Conservation (phyloP, 1,139 yeast species). For the Scheffersomyces quercinus region DNA sequence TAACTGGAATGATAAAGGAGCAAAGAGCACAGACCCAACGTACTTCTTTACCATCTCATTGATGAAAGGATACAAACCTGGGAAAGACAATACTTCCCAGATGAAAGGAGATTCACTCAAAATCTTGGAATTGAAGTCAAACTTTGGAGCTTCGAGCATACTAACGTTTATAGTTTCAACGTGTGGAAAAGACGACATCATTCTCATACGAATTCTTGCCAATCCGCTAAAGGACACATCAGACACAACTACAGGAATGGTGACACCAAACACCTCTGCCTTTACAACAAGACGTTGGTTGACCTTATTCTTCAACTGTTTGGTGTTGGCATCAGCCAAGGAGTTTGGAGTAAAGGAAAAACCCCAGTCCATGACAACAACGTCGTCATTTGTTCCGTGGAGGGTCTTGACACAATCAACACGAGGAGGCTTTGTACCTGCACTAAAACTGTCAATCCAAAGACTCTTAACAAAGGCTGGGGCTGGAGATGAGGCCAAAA, state of each 20-base stretch:
- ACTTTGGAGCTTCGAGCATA: slow-evolving; percentile 78
- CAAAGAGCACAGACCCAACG: slow-evolving; percentile 81
- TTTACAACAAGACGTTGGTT: slow-evolving; percentile 78
- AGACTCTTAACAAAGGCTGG: slow-evolving; percentile 82
- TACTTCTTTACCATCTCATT: slow-evolving; percentile 83
- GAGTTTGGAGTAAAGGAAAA: slow-evolving; percentile 90
- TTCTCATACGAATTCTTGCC: slow-evolving; percentile 78
- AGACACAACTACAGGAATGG: slow-evolving; percentile 62
- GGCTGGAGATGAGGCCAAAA: slow-evolving; percentile 70
- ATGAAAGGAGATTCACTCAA: slow-evolving; percentile 80
- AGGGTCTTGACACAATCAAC: slow-evolving; percentile 86
- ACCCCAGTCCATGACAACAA: slow-evolving; percentile 96
- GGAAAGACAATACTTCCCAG: slow-evolving; percentile 82
- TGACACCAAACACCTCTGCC: slow-evolving; percentile 64
- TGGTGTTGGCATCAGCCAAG: slow-evolving; percentile 73
- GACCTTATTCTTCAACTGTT: slow-evolving; percentile 79
- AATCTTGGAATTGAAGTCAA: slow-evolving; percentile 76
- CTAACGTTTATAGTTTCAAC: slow-evolving; percentile 86
- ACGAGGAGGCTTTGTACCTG: slow-evolving; percentile 95
- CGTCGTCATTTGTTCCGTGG: slow-evolving; percentile 83
- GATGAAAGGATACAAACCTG: slow-evolving; percentile 81
- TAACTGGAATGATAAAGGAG: slow-evolving; percentile 89
- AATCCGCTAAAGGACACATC: slow-evolving; percentile 65
- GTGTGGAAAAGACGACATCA: slow-evolving; percentile 91
- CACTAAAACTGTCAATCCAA: slow-evolving; percentile 85